phyloP scores from a whole-genome alignment of 345 rosid genomes.

The Rubroshorea leprosula region DNA sequence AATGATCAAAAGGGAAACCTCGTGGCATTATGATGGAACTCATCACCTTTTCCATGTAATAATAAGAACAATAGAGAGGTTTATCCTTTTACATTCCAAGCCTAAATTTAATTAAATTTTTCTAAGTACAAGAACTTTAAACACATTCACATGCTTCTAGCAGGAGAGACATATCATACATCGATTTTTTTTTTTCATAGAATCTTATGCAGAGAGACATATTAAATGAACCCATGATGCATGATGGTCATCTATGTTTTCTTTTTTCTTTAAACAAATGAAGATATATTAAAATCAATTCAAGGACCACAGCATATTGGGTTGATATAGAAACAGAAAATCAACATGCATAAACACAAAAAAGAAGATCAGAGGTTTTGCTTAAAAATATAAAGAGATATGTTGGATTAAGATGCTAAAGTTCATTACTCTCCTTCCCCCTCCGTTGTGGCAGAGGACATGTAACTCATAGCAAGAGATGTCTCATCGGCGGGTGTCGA shows the following conservation, averaged over 20 bases:
- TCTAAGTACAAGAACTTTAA: background rate
- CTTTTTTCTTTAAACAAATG: conserved; percentile 18
- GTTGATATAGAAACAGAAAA: conserved; percentile 13
- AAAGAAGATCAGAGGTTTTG: background rate
- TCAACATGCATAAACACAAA: conserved; percentile 10
- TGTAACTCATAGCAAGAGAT: conserved; percentile 66
- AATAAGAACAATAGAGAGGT: background rate
- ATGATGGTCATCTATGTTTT: background rate
- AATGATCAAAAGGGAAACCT: conserved; percentile 1
- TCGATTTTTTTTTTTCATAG: conserved; percentile 4
- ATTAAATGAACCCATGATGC: conserved; percentile 6
- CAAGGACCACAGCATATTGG: conserved; percentile 11
- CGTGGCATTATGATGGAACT: background rate
- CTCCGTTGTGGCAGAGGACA: conserved; percentile 77
- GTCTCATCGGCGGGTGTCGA: conserved; percentile 52
- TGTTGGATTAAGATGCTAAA: background rate
- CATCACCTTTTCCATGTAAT: background rate
- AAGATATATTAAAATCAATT: conserved; percentile 15
- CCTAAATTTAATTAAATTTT: background rate
- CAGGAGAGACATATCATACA: background rate
- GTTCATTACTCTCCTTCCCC: conserved; percentile 40
- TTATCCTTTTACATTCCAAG: background rate
- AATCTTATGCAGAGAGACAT: conserved; percentile 7
- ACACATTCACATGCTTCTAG: conserved; percentile 8
- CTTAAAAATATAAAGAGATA: background rate